phyloP scores from a whole-genome alignment of 257 asterid genomes.

The Solanum clarkiae region DNA sequence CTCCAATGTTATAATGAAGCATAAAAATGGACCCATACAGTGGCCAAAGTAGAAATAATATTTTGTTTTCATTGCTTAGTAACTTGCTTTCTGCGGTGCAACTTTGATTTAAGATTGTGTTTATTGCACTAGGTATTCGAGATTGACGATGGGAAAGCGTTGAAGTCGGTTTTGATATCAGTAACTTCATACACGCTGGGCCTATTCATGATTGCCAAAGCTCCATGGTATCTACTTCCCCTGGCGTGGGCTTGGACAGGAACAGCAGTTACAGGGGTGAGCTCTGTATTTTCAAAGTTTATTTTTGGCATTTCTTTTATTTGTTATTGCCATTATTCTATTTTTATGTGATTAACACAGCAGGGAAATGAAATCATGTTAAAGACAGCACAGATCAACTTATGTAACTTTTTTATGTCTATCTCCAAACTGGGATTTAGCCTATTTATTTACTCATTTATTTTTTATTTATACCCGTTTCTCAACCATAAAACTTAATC shows the following conservation, averaged over 20 bases:
- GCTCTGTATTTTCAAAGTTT: conserved; percentile 6
- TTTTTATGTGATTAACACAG: not conserved
- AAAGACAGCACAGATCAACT: not conserved
- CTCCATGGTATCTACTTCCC: conserved; percentile 99
- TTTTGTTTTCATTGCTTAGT: not conserved
- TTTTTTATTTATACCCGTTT: not conserved
- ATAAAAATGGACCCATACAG: not conserved
- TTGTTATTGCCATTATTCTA: not conserved
- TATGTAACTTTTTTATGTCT: not conserved
- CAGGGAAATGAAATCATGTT: not conserved
- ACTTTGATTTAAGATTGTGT: not conserved
- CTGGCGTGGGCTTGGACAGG: conserved; percentile 99
- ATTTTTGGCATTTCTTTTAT: not conserved
- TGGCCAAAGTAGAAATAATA: not conserved
- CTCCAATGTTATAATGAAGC: not conserved
- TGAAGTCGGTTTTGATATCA: conserved; percentile 81
- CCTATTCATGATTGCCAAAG: conserved; percentile 73
- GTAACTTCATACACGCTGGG: conserved; percentile 74
- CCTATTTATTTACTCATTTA: not conserved
- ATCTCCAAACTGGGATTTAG: not conserved
- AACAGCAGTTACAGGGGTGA: conserved; percentile 93
- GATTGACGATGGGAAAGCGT: conserved; percentile 77
- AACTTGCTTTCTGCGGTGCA: not conserved
- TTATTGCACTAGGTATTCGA: conserved; percentile 55
- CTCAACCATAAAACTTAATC: not conserved